phyloP scores from a whole-genome alignment of 139 green algal genomes.

The Mesostigma viride region DNA sequence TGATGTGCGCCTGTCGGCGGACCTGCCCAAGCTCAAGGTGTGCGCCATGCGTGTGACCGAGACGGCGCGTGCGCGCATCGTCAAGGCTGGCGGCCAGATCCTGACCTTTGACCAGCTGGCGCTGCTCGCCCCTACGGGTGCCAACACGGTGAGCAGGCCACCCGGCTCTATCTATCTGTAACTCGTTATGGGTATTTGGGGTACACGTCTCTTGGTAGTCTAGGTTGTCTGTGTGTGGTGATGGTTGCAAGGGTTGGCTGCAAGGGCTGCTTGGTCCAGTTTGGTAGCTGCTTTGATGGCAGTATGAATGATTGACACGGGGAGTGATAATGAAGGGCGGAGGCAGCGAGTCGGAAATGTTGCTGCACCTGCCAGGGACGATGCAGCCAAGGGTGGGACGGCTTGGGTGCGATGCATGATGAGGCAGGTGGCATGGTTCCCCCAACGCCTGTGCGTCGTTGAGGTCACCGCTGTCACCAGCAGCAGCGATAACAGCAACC shows the following conservation, averaged over 20 bases:
- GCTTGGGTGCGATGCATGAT: too few species aligned
- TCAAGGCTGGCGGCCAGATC: slow-evolving; percentile 91
- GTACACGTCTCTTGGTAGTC: neutral
- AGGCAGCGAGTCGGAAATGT: too few species aligned
- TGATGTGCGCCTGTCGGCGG: slow-evolving; percentile 69
- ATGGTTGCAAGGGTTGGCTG: neutral
- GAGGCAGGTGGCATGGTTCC: too few species aligned
- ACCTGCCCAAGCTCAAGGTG: slow-evolving; percentile 80
- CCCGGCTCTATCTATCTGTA: neutral
- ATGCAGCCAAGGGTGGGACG: too few species aligned
- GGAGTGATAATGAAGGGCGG: neutral
- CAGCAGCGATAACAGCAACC: too few species aligned
- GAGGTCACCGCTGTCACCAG: too few species aligned
- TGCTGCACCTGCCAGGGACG: too few species aligned
- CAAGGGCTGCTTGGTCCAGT: neutral
- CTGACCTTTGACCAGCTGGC: slow-evolving; percentile 98
- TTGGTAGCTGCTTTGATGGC: slow-evolving; percentile 31
- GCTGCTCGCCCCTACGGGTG: slow-evolving; percentile 76
- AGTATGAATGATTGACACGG: neutral
- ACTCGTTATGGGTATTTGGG: neutral
- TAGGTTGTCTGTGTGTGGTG: neutral
- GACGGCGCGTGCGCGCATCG: slow-evolving; percentile 90
- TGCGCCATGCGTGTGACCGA: slow-evolving; percentile 87
- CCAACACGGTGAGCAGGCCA: slow-evolving; percentile 29
- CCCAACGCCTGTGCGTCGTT: too few species aligned